Conservation (phyloP, 2,329 filamentous ascomycete genomes). For the Zasmidium citrigriseum region DNA sequence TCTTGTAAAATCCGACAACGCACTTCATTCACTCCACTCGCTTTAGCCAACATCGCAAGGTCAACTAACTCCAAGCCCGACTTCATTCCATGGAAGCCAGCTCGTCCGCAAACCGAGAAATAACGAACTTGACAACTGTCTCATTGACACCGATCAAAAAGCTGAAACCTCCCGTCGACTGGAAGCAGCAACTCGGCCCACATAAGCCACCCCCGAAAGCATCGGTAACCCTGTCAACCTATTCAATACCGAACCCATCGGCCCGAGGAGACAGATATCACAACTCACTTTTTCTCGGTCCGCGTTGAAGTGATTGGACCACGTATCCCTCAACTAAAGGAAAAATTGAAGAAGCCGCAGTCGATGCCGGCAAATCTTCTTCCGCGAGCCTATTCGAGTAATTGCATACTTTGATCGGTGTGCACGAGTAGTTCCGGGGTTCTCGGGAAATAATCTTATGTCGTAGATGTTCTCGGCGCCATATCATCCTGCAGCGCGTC, state of each 20-base stretch:
- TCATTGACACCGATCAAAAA: too few species aligned
- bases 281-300: background rate
- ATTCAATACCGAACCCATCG: background rate
- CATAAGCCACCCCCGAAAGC: background rate
- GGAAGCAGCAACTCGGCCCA: background rate
- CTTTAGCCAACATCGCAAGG: too few species aligned
- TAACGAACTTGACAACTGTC: too few species aligned
- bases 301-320: background rate
- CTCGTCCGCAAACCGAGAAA: too few species aligned
- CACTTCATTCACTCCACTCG: too few species aligned
- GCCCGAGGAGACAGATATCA: background rate
- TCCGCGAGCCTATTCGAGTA: too few species aligned
- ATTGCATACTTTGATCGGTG: too few species aligned
- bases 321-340: background rate
- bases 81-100: too few species aligned
- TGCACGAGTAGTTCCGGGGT: too few species aligned
- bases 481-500: background rate
- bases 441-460: too few species aligned
- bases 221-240: background rate
- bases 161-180: too few species aligned
- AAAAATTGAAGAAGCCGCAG: background rate
- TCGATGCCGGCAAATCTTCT: background rate
- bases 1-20: background rate
- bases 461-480: background rate
- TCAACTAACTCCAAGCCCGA: too few species aligned